Conservation (phyloP, 78 protist genomes). For the Dictyostelium intermedium region DNA sequence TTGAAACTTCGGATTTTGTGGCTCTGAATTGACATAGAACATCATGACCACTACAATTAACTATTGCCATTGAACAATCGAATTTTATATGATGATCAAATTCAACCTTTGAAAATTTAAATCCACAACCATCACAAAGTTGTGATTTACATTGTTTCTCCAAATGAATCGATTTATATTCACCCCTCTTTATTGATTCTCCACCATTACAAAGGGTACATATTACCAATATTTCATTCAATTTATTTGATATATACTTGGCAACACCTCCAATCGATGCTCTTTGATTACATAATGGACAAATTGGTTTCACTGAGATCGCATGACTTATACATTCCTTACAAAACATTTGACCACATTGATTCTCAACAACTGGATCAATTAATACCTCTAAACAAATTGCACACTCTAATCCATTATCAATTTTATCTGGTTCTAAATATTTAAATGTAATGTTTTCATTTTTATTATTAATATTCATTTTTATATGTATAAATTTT, state of each 20-base stretch:
- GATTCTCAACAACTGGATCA: not conserved
- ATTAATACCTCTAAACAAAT: not conserved
- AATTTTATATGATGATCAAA: not conserved
- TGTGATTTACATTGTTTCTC: not conserved
- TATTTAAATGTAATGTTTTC: not conserved
- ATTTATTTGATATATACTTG: not conserved
- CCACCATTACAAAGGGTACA: not conserved
- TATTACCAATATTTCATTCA: not conserved
- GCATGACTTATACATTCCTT: not conserved
- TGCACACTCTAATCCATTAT: constrained; percentile 1
- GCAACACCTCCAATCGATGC: not conserved
- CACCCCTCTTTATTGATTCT: not conserved
- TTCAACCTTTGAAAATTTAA: not conserved
- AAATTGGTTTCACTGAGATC: not conserved
- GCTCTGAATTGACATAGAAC: not conserved
- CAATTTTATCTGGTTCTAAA: not conserved
- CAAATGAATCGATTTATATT: not conserved
- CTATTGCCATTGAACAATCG: not conserved
- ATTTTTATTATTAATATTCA: not conserved
- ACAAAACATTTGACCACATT: constrained; percentile 11
- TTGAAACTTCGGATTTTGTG: not conserved
- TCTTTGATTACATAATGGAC: not conserved
- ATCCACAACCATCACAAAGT: not conserved
- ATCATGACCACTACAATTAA: not conserved
- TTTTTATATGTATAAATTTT: not conserved